Evolutionary conservation across 495 filamentous ascomycete genomes (phyloP), one percentile per base, ranked within the genome.

Genomic region (Corynascus novoguineensis): DNA sequence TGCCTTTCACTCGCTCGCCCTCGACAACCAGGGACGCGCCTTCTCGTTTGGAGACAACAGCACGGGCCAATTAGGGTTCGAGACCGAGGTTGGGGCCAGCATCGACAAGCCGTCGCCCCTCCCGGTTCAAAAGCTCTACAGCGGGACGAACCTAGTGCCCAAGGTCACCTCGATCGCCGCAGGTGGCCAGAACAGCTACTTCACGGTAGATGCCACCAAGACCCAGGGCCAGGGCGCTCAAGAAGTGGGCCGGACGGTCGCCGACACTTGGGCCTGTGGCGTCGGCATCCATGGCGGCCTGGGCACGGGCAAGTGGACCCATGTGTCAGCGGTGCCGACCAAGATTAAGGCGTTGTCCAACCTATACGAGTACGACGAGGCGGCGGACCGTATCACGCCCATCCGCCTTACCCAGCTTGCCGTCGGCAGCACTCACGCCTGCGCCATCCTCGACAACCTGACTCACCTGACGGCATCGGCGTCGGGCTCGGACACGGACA

Each of bases 1-100:
- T 27, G 91, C 96, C 66, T 86, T 86, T 60, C 93, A 98, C 69
- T 92, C 90, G 25, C 72, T 96, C 11, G 86, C 78, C 1, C 75
- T 90, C 17, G 88, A 90, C 64, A 78, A 75, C 25, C 73, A 87
- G 41, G 93, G 93, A 35, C 78, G 80, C 24, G 78, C 91, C n/a
- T 96, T 90, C 69, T 75, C 83, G 25, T 98, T 96, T 70, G 93
- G 93, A 21, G 90, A 96, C 66, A 97, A 97, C 68, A 83, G 85
- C 0, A 78, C 79, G 52, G 93, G 93, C 31, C 93, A 97, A 69
- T 74, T 97, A 10, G 92, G 92, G 7, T 82, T 91, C 59, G 81
- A 88, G 46, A 82, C 77, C 44, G 80, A 82, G 48, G 64, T 81
- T 0, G 80, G 84, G 34, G 68, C 79, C 11, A 77, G 82, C 56